Evolutionary conservation across 1,139 yeast species (phyloP).

Genomic region (Debaryomyces singareniensis): DNA sequence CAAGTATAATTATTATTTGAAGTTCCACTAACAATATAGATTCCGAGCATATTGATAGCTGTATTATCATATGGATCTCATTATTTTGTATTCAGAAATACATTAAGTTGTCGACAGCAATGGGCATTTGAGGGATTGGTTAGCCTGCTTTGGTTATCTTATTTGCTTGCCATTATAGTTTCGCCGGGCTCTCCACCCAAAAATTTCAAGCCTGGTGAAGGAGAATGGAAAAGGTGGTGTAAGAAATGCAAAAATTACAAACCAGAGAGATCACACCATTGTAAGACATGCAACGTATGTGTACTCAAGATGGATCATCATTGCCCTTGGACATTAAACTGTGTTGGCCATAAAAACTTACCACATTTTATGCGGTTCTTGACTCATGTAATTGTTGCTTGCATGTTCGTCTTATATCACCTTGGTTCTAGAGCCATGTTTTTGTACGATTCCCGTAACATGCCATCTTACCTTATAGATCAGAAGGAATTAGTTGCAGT

Average conservation of each 20-base stretch:
- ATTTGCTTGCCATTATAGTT: slow-evolving; percentile 44
- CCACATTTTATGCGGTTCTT: slow-evolving; percentile 83
- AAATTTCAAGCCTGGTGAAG: slow-evolving; percentile 19
- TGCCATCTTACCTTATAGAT: slow-evolving; percentile 56
- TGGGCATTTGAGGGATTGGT: slow-evolving; percentile 43
- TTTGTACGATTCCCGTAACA: slow-evolving; percentile 47
- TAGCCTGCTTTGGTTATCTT: slow-evolving; percentile 65
- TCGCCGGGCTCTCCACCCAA: slow-evolving; percentile 64
- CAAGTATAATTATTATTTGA: no score
- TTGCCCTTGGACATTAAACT: slow-evolving; percentile 94
- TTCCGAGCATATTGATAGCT: slow-evolving; percentile 61
- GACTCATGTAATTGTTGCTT: slow-evolving; percentile 56
- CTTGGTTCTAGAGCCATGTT: slow-evolving; percentile 33
- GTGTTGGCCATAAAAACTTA: slow-evolving; percentile 76
- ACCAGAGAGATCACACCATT: slow-evolving; percentile 92
- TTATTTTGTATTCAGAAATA: slow-evolving; percentile 46
- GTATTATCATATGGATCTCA: slow-evolving; percentile 63
- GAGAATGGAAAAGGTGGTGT: slow-evolving; percentile 37
- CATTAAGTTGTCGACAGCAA: slow-evolving; percentile 35
- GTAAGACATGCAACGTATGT: slow-evolving; percentile 67
- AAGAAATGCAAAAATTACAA: slow-evolving; percentile 78
- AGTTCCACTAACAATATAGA: slow-evolving; percentile 24
- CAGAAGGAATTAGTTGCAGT: slow-evolving; percentile 51
- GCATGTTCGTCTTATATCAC: slow-evolving; percentile 42
- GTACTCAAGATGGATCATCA: slow-evolving; percentile 82